Conservation (phyloP, 805 yeast species). For the Jamesozyma rosinii region DNA sequence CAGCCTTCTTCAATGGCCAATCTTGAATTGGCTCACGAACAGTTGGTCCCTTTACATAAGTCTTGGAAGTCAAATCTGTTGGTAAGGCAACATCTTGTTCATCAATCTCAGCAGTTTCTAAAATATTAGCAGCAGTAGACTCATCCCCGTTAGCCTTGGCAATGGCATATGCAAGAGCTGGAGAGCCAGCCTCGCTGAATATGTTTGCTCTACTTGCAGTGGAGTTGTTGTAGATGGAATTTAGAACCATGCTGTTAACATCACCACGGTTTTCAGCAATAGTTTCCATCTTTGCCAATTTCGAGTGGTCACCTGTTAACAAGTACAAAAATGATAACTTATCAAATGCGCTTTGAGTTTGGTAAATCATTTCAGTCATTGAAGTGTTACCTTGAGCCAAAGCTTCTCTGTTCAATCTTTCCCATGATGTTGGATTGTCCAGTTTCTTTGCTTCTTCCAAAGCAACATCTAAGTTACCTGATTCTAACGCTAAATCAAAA, state of each 20-base stretch:
- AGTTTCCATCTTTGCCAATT: constrained; percentile 73
- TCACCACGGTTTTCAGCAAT: constrained; percentile 88
- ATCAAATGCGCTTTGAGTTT: constrained; percentile 78
- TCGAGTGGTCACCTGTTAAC: constrained; percentile 67
- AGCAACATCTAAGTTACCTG: constrained; percentile 84
- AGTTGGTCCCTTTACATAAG: constrained; percentile 40
- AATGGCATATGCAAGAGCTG: constrained; percentile 84
- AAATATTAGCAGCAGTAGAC: constrained; percentile 62
- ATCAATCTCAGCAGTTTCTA: constrained; percentile 59
- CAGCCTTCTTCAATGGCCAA: constrained; percentile 78
- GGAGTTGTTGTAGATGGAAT: constrained; percentile 68
- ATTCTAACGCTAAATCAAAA: constrained; percentile 90
- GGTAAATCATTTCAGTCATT: constrained; percentile 79
- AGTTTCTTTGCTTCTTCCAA: constrained; percentile 75
- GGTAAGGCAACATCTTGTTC: constrained; percentile 61
- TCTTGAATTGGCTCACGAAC: constrained; percentile 35
- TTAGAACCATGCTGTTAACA: constrained; percentile 68
- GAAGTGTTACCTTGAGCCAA: constrained; percentile 79
- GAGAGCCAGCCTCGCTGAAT: constrained; percentile 67
- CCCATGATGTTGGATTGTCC: constrained; percentile 66
- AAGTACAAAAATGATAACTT: constrained; percentile 83
- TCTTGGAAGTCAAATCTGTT: constrained; percentile 27
- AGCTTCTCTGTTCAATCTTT: constrained; percentile 75
- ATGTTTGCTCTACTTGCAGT: constrained; percentile 65
- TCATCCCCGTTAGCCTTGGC: constrained; percentile 80